These are phyloP conservation scores for Backusella westeae DNA, from an alignment of 192 early-diverging fungal genomes.

Conservation along the genomic window DNA sequence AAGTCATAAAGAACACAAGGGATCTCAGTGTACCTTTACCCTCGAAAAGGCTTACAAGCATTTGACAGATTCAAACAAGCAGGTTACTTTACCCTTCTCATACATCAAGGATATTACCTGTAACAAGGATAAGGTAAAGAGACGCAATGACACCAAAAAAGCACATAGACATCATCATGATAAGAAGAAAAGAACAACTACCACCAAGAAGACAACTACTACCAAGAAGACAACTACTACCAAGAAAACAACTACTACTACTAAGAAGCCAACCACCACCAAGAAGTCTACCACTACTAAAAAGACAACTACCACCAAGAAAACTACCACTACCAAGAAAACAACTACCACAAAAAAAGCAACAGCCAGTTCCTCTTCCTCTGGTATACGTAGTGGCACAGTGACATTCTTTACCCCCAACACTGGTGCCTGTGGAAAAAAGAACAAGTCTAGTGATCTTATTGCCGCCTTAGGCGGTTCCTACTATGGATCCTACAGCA, in stretches of 20 bases:
- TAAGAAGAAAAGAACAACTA: background rate
- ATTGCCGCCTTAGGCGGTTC: conserved; percentile 22
- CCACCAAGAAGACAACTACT: background rate
- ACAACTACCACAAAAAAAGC: background rate
- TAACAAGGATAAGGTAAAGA: background rate
- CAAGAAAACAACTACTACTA: background rate
- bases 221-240: background rate
- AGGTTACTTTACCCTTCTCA: background rate
- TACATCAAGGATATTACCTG: background rate
- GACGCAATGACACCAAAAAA: background rate
- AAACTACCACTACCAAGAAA: background rate
- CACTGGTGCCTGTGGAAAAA: conserved; percentile 31
- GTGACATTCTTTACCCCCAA: conserved; percentile 28
- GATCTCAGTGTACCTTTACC: background rate
- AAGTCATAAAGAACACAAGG: background rate
- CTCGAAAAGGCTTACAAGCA: background rate
- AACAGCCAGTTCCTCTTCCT: background rate
- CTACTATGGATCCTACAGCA: conserved; percentile 34
- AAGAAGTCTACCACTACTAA: background rate
- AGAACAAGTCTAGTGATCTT: conserved; percentile 8
- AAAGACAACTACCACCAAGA: background rate
- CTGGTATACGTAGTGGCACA: background rate
- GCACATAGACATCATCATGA: background rate
- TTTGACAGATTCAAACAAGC: background rate
- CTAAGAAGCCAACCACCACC: background rate